Conservation (phyloP, 257 asterid species). For the Solanum tacnaense region DNA sequence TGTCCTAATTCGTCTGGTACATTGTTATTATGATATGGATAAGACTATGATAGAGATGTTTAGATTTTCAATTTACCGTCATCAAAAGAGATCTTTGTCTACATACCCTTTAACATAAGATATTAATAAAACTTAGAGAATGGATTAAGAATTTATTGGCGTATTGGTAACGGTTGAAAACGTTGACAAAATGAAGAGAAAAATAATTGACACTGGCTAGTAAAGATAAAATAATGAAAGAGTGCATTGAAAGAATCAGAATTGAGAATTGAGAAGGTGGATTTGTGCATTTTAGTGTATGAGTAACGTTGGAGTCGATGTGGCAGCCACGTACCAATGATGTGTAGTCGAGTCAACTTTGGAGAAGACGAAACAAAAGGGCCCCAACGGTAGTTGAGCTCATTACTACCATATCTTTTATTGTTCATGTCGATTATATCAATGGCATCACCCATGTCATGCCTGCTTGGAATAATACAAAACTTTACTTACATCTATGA, state of each 20-base stretch:
- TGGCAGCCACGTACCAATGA: slow-evolving; percentile 37
- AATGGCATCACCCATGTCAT: slow-evolving; percentile 20
- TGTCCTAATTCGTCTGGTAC: too few relatives aligned
- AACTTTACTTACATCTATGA: neutral
- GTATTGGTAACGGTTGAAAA: neutral
- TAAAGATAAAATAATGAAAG: neutral
- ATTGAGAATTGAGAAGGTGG: neutral
- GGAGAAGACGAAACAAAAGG: neutral
- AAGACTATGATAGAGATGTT: neutral
- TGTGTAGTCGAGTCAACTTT: slow-evolving; percentile 20
- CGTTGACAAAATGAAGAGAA: neutral
- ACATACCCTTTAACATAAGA: neutral
- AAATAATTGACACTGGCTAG: neutral
- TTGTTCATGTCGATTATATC: slow-evolving; percentile 33
- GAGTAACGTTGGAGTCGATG: slow-evolving; percentile 39
- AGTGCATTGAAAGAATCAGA: neutral
- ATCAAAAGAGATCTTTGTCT: neutral
- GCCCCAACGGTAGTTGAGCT: slow-evolving; percentile 4
- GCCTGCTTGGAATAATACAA: slow-evolving; percentile 14
- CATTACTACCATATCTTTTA: slow-evolving; percentile 7
- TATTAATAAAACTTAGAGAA: neutral
- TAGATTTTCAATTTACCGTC: neutral
- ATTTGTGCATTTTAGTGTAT: neutral
- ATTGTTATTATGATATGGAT: too few relatives aligned
- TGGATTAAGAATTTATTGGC: neutral